These are phyloP conservation scores for Chlorella sp. DNA, from an alignment of 139 green algal species.

Conservation along the genomic window DNA sequence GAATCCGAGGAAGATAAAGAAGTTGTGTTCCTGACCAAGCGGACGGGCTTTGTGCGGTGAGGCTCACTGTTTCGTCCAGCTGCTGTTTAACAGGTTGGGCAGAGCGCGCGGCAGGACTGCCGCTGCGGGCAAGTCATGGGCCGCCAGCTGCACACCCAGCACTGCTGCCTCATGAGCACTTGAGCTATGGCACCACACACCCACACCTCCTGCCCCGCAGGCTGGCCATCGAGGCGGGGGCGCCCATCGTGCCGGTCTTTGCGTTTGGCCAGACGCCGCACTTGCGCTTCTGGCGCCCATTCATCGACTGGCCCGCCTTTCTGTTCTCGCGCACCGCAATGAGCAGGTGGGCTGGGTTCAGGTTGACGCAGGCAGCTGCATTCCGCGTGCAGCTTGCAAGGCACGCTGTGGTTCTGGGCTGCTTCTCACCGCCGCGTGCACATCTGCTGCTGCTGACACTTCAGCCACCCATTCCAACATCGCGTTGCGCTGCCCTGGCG, in stretches of 20 bases:
- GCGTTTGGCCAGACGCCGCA: constrained; percentile 86
- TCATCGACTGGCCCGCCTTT: constrained; percentile 39
- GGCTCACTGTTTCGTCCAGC: not conserved
- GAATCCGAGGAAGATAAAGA: constrained; percentile 55
- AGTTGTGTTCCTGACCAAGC: constrained; percentile 68
- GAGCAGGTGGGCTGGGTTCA: not conserved
- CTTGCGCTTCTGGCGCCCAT: constrained; percentile 66
- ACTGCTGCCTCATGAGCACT: too few relatives aligned
- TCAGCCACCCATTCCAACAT: too few relatives aligned
- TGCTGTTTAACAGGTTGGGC: too few relatives aligned
- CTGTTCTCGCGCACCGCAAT: constrained; percentile 8
- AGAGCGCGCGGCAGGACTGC: too few relatives aligned
- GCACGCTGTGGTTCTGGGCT: too few relatives aligned
- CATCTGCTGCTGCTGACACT: too few relatives aligned
- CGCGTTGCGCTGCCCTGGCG: too few relatives aligned
- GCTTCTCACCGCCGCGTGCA: too few relatives aligned
- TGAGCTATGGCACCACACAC: not conserved
- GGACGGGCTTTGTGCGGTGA: constrained; percentile 79
- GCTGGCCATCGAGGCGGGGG: constrained; percentile 73
- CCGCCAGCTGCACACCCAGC: too few relatives aligned
- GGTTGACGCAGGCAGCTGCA: too few relatives aligned
- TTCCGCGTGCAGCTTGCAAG: too few relatives aligned
- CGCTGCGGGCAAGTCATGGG: too few relatives aligned
- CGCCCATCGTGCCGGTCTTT: constrained; percentile 86
- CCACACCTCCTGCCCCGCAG: not conserved